phyloP scores from a whole-genome alignment of 2,329 filamentous ascomycete species.

The Tolypocladium amazonense region DNA sequence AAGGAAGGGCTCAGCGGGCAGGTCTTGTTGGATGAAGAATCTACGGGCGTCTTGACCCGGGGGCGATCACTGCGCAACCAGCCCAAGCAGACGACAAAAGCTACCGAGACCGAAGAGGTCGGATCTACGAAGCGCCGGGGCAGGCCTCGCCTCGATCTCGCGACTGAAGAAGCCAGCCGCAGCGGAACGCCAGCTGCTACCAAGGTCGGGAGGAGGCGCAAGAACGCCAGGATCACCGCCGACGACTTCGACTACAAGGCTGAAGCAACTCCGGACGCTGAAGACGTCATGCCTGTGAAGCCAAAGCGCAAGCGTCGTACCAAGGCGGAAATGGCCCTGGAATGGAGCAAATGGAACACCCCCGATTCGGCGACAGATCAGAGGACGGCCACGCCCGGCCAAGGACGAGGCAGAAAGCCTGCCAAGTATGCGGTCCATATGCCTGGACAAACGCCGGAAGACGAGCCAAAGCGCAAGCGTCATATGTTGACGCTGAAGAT shows the following conservation, averaged over 20 bases:
- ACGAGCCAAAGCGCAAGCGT: slow-evolving; percentile 15
- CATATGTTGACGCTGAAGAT: slow-evolving; percentile 28
- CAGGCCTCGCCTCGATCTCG: slow-evolving; percentile 40
- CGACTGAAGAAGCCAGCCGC: slow-evolving; percentile 39
- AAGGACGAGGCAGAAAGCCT: not conserved
- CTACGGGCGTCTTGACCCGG: slow-evolving; percentile 38
- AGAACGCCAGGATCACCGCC: slow-evolving; percentile 17
- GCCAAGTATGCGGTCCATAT: not conserved
- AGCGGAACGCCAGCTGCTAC: slow-evolving; percentile 35
- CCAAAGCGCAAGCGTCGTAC: slow-evolving; percentile 16
- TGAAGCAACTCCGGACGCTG: slow-evolving; percentile 20
- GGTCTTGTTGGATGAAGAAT: slow-evolving; percentile 41
- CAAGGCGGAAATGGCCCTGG: slow-evolving; percentile 2
- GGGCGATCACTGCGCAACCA: slow-evolving; percentile 44
- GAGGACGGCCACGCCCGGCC: not conserved
- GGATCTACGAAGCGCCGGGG: slow-evolving; percentile 40
- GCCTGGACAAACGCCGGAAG: not conserved
- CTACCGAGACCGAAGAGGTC: slow-evolving; percentile 41
- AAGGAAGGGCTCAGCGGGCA: slow-evolving; percentile 43
- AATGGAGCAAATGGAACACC: not conserved
- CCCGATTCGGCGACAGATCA: not conserved
- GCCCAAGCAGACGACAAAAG: slow-evolving; percentile 46
- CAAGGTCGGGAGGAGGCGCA: slow-evolving; percentile 18
- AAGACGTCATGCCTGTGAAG: slow-evolving; percentile 9
- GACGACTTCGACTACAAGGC: slow-evolving; percentile 22